Percentiles rank a stretch among this genome's conserved stretches.
These are phyloP conservation scores for Plantago major DNA, from an alignment of 257 asterid genomes.

Conservation along the genomic window DNA sequence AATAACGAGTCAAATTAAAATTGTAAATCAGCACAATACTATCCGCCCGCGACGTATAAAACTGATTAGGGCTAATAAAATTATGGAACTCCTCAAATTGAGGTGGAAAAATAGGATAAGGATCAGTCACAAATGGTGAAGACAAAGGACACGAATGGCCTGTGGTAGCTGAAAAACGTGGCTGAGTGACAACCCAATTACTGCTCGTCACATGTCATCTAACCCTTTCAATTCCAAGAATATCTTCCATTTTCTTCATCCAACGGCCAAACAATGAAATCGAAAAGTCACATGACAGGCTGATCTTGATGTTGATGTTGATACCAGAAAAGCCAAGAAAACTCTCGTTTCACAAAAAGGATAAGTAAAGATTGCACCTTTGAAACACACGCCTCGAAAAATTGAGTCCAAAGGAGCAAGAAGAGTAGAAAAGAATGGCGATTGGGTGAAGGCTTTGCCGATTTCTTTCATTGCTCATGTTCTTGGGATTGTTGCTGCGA, in stretches of 20 bases:
- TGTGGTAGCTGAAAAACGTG: conserved; percentile 24
- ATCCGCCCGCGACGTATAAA: too few species aligned
- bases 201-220: conserved; percentile 14
- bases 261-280: conserved; percentile 22
- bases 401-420: too few species aligned
- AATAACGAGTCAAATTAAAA: too few species aligned
- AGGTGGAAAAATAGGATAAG: too few species aligned
- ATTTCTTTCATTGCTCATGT: conserved; percentile 59
- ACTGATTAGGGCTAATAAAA: too few species aligned
- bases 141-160: conserved; percentile 13
- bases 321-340: neutral
- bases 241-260: conserved; percentile 17
- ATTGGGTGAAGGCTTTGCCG: conserved; percentile 57
- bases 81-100: too few species aligned
- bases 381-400: too few species aligned
- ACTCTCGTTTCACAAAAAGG: conserved; percentile 8
- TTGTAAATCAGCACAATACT: too few species aligned
- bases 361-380: neutral
- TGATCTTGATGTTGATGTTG: too few species aligned
- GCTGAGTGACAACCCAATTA: conserved; percentile 7
- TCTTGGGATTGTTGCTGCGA: conserved; percentile 49
- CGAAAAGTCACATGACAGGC: neutral
- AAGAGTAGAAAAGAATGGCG: conserved; percentile 52
- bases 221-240: neutral
- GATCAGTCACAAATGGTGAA: conserved; percentile 4